Percentiles rank a stretch among this genome's conserved stretches.
These are phyloP conservation scores for Coemansia sp. DNA, from an alignment of 192 early-diverging fungal species.

Conservation along the genomic window DNA sequence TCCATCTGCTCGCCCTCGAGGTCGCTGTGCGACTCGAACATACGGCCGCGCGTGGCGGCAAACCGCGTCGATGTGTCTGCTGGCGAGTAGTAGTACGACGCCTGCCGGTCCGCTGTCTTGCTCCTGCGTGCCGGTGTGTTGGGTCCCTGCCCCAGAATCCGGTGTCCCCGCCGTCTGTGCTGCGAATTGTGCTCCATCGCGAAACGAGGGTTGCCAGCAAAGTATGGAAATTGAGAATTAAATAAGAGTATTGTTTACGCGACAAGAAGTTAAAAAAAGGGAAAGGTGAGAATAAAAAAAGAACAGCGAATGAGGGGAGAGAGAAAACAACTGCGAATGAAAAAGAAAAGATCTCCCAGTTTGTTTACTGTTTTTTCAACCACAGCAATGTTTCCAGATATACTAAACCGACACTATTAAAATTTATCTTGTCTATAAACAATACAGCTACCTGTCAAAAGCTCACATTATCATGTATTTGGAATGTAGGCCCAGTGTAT, in stretches of 20 bases:
- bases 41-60: neutral
- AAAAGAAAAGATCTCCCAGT: neutral
- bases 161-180: neutral
- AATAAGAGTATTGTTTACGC: conserved; percentile 1
- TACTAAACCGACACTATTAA: too few species aligned
- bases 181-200: neutral
- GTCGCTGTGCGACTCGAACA: conserved; percentile 10
- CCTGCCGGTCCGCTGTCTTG: neutral
- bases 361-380: too few species aligned
- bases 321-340: neutral
- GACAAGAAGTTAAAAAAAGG: neutral
- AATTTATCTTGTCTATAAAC: too few species aligned
- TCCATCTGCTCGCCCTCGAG: neutral
- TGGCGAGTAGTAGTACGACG: neutral
- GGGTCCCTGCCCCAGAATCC: neutral
- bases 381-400: too few species aligned
- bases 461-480: too few species aligned
- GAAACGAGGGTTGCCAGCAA: neutral
- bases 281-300: neutral
- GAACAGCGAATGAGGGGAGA: neutral
- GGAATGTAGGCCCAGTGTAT: too few species aligned
- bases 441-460: too few species aligned
- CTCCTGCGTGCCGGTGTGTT: neutral
- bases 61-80: neutral
- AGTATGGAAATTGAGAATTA: neutral